phyloP scores from a whole-genome alignment of 2,329 filamentous ascomycete species.

The Ceratocystis diversiconidia region DNA sequence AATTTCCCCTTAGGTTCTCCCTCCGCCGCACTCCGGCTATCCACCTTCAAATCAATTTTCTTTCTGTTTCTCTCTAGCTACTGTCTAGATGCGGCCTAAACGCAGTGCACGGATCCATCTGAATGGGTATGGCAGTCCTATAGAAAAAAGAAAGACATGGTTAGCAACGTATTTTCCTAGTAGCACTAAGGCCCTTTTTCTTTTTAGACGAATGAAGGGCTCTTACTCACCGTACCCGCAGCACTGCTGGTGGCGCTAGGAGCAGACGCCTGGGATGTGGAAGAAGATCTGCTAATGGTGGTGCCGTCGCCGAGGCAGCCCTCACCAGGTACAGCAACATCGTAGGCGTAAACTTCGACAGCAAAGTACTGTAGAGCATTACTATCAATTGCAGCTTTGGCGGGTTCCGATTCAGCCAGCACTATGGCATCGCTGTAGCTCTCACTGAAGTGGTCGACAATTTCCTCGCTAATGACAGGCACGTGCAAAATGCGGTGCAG shows the following conservation, averaged over 20 bases:
- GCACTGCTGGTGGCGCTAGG: conserved; percentile 29
- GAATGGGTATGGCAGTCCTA: conserved; percentile 37
- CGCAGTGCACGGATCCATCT: conserved; percentile 29
- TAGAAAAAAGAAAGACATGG: conserved; percentile 30
- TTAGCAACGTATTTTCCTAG: not conserved
- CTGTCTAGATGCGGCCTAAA: not conserved
- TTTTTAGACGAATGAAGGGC: not conserved
- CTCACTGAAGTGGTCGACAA: conserved; percentile 49
- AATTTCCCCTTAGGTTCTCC: too few relatives aligned
- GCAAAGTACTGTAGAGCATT: conserved; percentile 55
- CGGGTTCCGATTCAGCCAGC: conserved; percentile 35
- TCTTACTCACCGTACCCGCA: conserved; percentile 26
- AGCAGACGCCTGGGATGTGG: conserved; percentile 17
- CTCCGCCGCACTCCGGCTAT: not conserved
- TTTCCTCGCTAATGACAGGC: conserved; percentile 42
- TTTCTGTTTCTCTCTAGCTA: not conserved
- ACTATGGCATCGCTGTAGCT: conserved; percentile 40
- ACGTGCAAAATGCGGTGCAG: conserved; percentile 54
- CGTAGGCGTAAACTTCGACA: conserved; percentile 50
- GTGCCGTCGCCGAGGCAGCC: conserved; percentile 40
- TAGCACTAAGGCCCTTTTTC: not conserved
- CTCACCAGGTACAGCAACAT: conserved; percentile 47
- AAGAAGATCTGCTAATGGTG: conserved; percentile 10
- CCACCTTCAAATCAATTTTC: not conserved
- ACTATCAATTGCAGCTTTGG: conserved; percentile 40